phyloP scores from a whole-genome alignment of 2,329 filamentous ascomycete genomes.

The Didymella lethalis region DNA sequence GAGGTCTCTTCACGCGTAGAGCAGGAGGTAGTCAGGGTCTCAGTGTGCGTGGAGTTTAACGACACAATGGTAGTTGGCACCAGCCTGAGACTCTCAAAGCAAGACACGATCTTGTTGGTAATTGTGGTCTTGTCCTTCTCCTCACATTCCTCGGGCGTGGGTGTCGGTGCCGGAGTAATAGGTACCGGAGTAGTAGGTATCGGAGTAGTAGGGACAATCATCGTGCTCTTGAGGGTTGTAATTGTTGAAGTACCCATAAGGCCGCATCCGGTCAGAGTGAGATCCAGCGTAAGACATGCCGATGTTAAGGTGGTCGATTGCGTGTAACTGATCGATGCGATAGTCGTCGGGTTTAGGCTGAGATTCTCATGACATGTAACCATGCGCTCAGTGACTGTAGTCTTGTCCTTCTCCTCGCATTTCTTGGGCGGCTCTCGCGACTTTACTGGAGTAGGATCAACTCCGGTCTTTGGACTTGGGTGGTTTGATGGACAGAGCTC shows the following conservation, averaged over 20 bases:
- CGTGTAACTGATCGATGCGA: too few species aligned
- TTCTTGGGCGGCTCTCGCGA: constrained; percentile 9
- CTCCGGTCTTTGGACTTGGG: constrained; percentile 31
- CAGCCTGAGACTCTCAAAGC: constrained; percentile 23
- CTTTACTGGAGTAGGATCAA: constrained; percentile 18
- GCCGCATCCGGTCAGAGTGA: too few species aligned
- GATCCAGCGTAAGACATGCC: too few species aligned
- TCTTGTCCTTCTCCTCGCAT: constrained; percentile 34
- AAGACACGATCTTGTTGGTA: too few species aligned
- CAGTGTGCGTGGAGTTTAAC: constrained; percentile 20
- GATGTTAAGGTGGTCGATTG: too few species aligned
- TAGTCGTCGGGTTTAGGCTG: neutral
- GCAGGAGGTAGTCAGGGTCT: constrained; percentile 30
- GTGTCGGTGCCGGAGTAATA: too few species aligned
- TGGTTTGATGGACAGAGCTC: constrained; percentile 21
- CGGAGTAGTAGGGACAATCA: too few species aligned
- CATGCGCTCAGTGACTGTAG: constrained; percentile 32
- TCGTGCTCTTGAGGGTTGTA: too few species aligned
- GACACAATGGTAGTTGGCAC: constrained; percentile 19
- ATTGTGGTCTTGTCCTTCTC: too few species aligned
- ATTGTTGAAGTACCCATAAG: too few species aligned
- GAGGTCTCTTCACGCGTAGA: constrained; percentile 24
- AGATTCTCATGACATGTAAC: constrained; percentile 30
- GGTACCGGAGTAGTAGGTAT: too few species aligned
- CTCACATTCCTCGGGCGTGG: too few species aligned